Evolutionary conservation across 768 basidiomycete genomes (phyloP), one percentile per base, ranked within the genome.

Genomic region (Coprinopsis cinerea): DNA sequence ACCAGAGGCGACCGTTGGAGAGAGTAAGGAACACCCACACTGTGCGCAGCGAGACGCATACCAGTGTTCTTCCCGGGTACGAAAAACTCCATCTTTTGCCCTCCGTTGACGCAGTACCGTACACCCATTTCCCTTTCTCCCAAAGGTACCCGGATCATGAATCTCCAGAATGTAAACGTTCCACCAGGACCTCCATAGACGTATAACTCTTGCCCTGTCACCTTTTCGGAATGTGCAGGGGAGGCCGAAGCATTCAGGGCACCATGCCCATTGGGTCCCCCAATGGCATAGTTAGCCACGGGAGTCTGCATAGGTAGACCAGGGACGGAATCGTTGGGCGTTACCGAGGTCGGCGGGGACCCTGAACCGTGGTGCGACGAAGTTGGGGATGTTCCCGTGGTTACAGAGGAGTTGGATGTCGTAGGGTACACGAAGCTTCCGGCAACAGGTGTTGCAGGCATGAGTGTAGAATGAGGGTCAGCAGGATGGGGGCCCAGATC

Each of bases 101-200:
- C 87, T 9, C 78, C 69, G 63, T 98, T 97, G 59, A 99, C 73
- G 47, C 76, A 77, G 65, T 99, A 99, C 48, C 68, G 73, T 45
- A 98, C 75, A 43, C 73, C 68, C 77, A 92, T 87, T 68, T 95
- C 90, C 30, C 71, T 69, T 7, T 71, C 66, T 1, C 75, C 73
- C 1, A 97, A 65, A 0, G 91, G 92, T 48, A 99, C 75, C 54
- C 84, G 81, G 42, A 97, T 80, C 59, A 83, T 73, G 69, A 97
- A 97, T 47, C 95, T 77, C 88, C 92, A 98, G 71, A 99, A 99
- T 1, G 91, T 91, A 61, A 81, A 92, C 0, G 86, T 85, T 81
- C 82, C 78, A 43, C 74, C 72, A 47, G 64, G 62, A 20, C 82
- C 78, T 13, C 70, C 72, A 61, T 85, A 82, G 4, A 86, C 82